Percentiles rank a stretch among this genome's conserved stretches.
Evolutionary conservation across 2,329 filamentous ascomycete genomes (phyloP).

Genomic region (Dactylellina drechsleri): DNA sequence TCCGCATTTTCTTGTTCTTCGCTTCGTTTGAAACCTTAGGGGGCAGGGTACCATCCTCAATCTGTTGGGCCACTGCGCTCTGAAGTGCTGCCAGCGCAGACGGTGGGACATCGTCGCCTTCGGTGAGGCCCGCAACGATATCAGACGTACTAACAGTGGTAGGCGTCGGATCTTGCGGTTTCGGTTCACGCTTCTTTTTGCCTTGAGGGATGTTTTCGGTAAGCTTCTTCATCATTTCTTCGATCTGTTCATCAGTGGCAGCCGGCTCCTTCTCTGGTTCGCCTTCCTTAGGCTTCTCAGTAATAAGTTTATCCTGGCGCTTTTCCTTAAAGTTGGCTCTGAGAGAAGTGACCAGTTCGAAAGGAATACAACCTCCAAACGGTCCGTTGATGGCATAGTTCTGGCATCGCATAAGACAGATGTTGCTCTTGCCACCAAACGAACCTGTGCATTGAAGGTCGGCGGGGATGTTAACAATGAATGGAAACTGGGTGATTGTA

Average conservation of each 20-base stretch:
- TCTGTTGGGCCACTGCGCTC: background rate
- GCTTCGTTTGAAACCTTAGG: background rate
- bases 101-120: slow-evolving; percentile 21
- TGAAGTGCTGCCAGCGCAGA: background rate
- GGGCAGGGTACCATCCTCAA: background rate
- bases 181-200: background rate
- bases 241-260: slow-evolving; percentile 5
- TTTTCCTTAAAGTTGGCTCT: slow-evolving; percentile 8
- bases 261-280: background rate
- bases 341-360: slow-evolving; percentile 61
- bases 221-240: background rate
- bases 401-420: slow-evolving; percentile 72
- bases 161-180: too few relatives aligned
- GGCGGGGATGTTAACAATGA: slow-evolving; percentile 12
- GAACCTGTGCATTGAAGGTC: slow-evolving; percentile 67
- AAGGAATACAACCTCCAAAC: slow-evolving; percentile 71
- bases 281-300: too few relatives aligned
- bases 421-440: slow-evolving; percentile 69
- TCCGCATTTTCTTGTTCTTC: background rate
- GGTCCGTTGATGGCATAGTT: slow-evolving; percentile 71
- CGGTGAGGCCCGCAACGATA: slow-evolving; percentile 2
- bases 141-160: slow-evolving; percentile 1
- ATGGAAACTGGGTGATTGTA: background rate
- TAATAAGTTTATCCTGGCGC: too few relatives aligned
- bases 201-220: background rate